These are phyloP conservation scores for Gyrodon lividus DNA, from an alignment of 768 basidiomycete genomes.

Conservation along the genomic window DNA sequence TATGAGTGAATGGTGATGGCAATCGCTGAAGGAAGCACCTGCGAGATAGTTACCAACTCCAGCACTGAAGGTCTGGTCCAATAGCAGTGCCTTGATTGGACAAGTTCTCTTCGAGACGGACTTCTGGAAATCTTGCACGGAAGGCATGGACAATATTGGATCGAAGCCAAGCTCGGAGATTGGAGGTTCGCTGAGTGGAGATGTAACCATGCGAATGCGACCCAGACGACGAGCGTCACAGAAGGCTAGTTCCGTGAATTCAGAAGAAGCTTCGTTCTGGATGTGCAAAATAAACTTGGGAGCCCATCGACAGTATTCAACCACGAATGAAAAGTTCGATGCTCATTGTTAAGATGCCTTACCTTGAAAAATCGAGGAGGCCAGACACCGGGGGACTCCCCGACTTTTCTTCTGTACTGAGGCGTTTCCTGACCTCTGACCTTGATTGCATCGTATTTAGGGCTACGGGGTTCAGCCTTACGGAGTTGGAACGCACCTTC, in stretches of 20 bases:
- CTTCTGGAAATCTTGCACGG: slow-evolving; percentile 47
- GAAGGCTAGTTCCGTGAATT: slow-evolving; percentile 58
- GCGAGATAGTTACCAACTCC: slow-evolving; percentile 86
- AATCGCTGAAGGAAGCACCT: slow-evolving; percentile 38
- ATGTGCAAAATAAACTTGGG: slow-evolving; percentile 64
- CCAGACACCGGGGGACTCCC: slow-evolving; percentile 47
- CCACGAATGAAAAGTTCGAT: background rate
- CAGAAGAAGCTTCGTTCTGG: slow-evolving; percentile 30
- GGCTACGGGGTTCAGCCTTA: background rate
- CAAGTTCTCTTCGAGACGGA: slow-evolving; percentile 54
- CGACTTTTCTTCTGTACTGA: slow-evolving; percentile 49
- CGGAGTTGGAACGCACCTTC: slow-evolving; percentile 40
- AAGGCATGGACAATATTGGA: slow-evolving; percentile 68
- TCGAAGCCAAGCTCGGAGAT: slow-evolving; percentile 76
- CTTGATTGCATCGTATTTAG: slow-evolving; percentile 17
- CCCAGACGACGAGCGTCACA: slow-evolving; percentile 70
- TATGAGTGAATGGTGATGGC: background rate
- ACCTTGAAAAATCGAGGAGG: slow-evolving; percentile 71
- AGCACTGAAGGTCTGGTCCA: slow-evolving; percentile 78
- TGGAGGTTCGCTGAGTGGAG: slow-evolving; percentile 62
- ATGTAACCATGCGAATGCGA: slow-evolving; percentile 59
- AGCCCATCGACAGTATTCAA: background rate
- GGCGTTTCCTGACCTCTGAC: slow-evolving; percentile 48
- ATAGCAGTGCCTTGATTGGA: slow-evolving; percentile 71
- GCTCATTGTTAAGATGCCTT: background rate